Evolutionary conservation across 179 eudicot genomes (phyloP), one percentile per base, ranked within the genome.

Genomic region (Actinidia arguta): DNA sequence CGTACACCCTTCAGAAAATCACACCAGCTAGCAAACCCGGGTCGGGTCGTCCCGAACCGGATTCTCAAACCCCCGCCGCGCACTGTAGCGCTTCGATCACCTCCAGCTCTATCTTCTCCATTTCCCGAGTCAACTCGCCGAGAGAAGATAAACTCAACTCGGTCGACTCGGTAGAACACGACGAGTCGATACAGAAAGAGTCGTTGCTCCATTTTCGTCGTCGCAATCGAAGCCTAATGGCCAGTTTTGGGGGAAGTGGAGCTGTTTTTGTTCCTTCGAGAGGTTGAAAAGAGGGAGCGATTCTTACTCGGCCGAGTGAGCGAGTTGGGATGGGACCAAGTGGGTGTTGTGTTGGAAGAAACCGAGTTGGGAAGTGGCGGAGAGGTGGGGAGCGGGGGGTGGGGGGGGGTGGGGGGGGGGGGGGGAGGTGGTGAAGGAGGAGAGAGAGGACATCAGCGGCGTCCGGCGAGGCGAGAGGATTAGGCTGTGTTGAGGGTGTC

Each of bases 321-420:
- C 92, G 81, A 94, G 91, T 58, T 88, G 76, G 74, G 88, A 70
- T 74, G 92, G 66, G 59, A 94, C 80, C 59, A 67, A 62, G 84
- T 88, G 93, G 85, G 82, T 4, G 59, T 79, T 79, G 86, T 94
- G 93, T 78, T 92, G 96, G 93, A 95, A 94, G 90, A 85, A 95
- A 20, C 94, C 96, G 73, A 58, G 90, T 69, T 86, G 36, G 51
- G 85, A 76, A 27, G 89, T 51, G 61, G 93, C 64, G 70, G 80
- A 63, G 79, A 79, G 83, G 78, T 79, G 76, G 68, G 81, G n/a
- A n/a, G n/a, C n/a, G n/a, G n/a, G n/a, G n/a, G n/a, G n/a, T n/a
- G n/a, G n/a, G n/a, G n/a, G n/a, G n/a, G n/a, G n/a, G n/a, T n/a
- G n/a, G 74, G 27, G 83, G 67, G 81, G 73, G 81, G 80, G 68